Evolutionary conservation across 805 yeast genomes (phyloP), one percentile per base, ranked within the genome.

Genomic region (Wickerhamiella dianesei): DNA sequence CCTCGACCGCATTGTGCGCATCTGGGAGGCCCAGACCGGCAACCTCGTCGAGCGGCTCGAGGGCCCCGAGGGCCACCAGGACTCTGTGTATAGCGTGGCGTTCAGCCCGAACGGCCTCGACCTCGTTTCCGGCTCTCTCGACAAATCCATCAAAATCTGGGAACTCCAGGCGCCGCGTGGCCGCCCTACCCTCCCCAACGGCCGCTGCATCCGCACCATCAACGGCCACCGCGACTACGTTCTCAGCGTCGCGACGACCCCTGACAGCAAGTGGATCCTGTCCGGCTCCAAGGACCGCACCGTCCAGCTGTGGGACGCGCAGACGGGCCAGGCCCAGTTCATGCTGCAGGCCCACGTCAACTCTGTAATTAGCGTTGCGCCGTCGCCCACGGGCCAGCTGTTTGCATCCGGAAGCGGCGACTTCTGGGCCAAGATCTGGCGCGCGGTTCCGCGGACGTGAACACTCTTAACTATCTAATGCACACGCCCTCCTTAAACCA

Each of bases 361-460:
- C 70, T 83, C 95, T 8, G 97, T 92, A 43, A 89, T 89, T 56
- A 80, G 89, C 47, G 97, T 89, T 37, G 86, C 95, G 43, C 95
- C 92, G 19, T 79, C 92, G 20, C 86, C 87, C 55, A 79, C 78
- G 52, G 80, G 85, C 52, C 89, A 94, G 43, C 79, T 85, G 57
- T 92, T 89, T 71, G 97, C 97, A 47, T 88, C 97, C 13, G 97
- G 97, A 48, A 76, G 86, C 66, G 98, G 97, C 64, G 97, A 89
- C 67, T 89, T 95, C 66, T 84, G 88, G 63, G 97, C 97, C 37
- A 78, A 96, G 66, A 83, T 89, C 60, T 89, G 98, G 98, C 77
- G 82, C 64, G 86, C 61, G 50, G 17, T 45, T 18, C 41, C 41
- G n/a, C 32, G 32, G 32, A 12, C 32, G 32, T 25, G 12, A 12